Evolutionary conservation across 164 flowering plant genomes (phyloP).

Genomic region (Saururus chinensis): DNA sequence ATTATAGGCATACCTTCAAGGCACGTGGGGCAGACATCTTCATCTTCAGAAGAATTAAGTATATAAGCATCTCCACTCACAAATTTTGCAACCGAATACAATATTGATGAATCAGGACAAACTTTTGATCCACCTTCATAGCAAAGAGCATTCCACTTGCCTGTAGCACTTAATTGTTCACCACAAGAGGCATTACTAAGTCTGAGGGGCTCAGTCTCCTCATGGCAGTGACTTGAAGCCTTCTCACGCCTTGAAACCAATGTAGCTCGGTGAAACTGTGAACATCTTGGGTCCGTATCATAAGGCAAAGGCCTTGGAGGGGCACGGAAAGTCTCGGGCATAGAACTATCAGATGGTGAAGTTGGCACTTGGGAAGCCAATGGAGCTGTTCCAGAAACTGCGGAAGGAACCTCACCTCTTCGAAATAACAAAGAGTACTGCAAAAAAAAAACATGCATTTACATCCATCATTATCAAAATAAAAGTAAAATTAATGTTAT

Average conservation of each 20-base stretch:
- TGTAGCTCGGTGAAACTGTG: slow-evolving; percentile 43
- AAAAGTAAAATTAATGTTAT: too few relatives aligned
- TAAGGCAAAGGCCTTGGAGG: slow-evolving; percentile 25
- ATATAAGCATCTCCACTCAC: slow-evolving; percentile 22
- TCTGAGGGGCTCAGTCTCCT: slow-evolving; percentile 43
- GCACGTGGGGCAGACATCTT: slow-evolving; percentile 67
- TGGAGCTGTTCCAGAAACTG: slow-evolving; percentile 27
- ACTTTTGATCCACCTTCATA: slow-evolving; percentile 31
- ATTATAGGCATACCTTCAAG: slow-evolving; percentile 45
- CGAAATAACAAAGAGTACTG: slow-evolving; percentile 41
- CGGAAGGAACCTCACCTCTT: slow-evolving; percentile 32
- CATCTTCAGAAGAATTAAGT: slow-evolving; percentile 42
- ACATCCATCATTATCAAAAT: background rate
- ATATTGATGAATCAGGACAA: slow-evolving; percentile 32
- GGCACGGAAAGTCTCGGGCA: slow-evolving; percentile 16
- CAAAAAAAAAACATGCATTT: slow-evolving; percentile 3
- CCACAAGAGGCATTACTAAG: slow-evolving; percentile 19
- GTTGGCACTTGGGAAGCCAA: slow-evolving; percentile 23
- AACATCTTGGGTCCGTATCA: slow-evolving; percentile 43
- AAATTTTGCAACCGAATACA: slow-evolving; percentile 22
- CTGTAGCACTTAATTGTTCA: slow-evolving; percentile 25
- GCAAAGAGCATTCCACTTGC: slow-evolving; percentile 32
- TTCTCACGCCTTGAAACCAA: slow-evolving; percentile 58
- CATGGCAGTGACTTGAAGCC: slow-evolving; percentile 41
- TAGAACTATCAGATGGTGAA: slow-evolving; percentile 20